Percentiles rank a stretch among this genome's conserved stretches.
Evolutionary conservation across 768 basidiomycete genomes (phyloP).

Genomic region (Tricholomella constricta): DNA sequence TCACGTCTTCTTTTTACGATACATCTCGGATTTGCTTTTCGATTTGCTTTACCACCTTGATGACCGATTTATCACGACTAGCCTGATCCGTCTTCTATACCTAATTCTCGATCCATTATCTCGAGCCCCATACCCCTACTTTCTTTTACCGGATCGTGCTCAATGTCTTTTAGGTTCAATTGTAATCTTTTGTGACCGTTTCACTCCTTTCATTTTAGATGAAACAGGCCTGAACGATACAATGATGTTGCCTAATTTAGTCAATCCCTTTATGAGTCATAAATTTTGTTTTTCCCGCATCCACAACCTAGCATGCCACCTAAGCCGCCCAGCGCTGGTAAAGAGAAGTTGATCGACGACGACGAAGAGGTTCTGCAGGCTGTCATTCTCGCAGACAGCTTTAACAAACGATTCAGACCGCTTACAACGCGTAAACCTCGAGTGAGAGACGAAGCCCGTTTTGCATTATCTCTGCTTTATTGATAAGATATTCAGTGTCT

Average conservation of each 20-base stretch:
- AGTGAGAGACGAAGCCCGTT: conserved; percentile 50
- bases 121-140: conserved; percentile 60
- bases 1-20: conserved; percentile 42
- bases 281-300: conserved; percentile 13
- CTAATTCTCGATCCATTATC: conserved; percentile 69
- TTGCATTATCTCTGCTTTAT: conserved; percentile 10
- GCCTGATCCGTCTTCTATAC: conserved; percentile 60
- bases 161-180: conserved; percentile 55
- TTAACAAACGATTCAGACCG: conserved; percentile 91
- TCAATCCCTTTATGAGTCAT: conserved; percentile 25
- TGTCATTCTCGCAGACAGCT: conserved; percentile 94
- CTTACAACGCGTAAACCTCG: conserved; percentile 87
- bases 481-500: conserved; percentile 62
- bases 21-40: conserved; percentile 63
- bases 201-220: conserved; percentile 5
- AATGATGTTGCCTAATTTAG: conserved; percentile 16
- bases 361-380: conserved; percentile 92
- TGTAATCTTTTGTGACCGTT: conserved; percentile 53
- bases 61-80: conserved; percentile 61
- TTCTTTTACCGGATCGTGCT: conserved; percentile 60
- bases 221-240: not conserved
- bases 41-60: conserved; percentile 49
- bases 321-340: conserved; percentile 52
- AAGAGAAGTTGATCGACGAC: conserved; percentile 66
- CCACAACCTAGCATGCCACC: conserved; percentile 55